A percentile compares a stretch with the other conserved stretches of the same genome.
Conservation (phyloP, 106 monocot species). For the Dendrobium chrysotoxum region DNA sequence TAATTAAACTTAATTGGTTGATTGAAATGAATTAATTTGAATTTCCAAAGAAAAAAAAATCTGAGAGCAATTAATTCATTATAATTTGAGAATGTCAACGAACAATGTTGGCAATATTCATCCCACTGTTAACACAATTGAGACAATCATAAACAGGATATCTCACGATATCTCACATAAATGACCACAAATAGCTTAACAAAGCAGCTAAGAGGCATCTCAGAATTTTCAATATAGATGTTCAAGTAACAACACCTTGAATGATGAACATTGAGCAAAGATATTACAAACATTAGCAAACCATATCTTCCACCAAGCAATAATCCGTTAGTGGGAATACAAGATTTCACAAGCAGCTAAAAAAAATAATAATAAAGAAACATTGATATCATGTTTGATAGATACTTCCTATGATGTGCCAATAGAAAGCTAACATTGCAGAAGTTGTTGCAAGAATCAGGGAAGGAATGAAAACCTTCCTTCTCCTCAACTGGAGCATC, state of each 20-base stretch:
- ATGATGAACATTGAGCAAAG: not conserved
- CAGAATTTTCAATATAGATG: not conserved
- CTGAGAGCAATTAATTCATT: no score
- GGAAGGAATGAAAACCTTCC: slow-evolving; percentile 33
- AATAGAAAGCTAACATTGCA: not conserved
- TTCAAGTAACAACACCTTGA: not conserved
- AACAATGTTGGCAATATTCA: not conserved
- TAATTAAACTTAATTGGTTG: no score
- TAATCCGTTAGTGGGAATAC: not conserved
- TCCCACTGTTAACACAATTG: not conserved
- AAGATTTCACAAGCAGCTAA: not conserved
- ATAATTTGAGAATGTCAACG: not conserved
- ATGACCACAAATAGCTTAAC: not conserved
- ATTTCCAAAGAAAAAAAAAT: no score
- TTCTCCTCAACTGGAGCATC: slow-evolving; percentile 13
- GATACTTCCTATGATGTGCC: not conserved
- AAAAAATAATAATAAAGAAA: not conserved
- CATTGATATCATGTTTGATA: not conserved
- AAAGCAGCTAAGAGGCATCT: not conserved
- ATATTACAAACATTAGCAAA: not conserved
- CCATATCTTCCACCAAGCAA: not conserved
- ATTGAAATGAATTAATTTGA: no score
- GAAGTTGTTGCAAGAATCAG: not conserved
- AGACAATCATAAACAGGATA: not conserved
- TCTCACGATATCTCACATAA: not conserved